Evolutionary conservation across 2,329 filamentous ascomycete genomes (phyloP).

Genomic region (Penicillium sp.): DNA sequence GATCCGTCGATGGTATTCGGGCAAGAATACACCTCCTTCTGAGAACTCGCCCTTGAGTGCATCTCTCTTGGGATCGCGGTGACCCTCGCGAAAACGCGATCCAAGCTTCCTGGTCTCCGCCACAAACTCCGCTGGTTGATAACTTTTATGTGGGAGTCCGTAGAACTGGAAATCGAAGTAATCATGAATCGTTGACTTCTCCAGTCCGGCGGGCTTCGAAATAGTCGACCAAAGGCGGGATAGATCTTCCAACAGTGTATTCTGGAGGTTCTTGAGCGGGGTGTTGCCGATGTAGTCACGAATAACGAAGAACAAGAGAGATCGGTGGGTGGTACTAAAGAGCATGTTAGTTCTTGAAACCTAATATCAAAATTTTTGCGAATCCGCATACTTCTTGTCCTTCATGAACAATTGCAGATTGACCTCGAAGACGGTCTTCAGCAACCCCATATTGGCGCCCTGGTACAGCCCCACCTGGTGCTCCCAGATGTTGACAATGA

Average conservation of each 20-base stretch:
- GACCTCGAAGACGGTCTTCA: constrained; percentile 99
- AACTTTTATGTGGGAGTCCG: constrained; percentile 90
- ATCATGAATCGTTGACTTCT: constrained; percentile 84
- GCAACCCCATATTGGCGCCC: constrained; percentile 94
- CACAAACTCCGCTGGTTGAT: constrained; percentile 87
- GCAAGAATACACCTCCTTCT: constrained; percentile 76
- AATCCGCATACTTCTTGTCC: constrained; percentile 69
- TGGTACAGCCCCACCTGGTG: constrained; percentile 97
- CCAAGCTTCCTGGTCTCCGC: constrained; percentile 75
- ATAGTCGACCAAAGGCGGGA: constrained; percentile 88
- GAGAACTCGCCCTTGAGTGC: constrained; percentile 64
- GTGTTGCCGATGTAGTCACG: constrained; percentile 93
- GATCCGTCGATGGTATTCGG: constrained; percentile 92
- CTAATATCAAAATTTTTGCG: neutral
- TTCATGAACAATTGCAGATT: constrained; percentile 96
- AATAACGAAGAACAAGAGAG: constrained; percentile 96
- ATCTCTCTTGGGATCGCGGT: constrained; percentile 61
- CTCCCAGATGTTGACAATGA: constrained; percentile 99
- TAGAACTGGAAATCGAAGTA: constrained; percentile 99
- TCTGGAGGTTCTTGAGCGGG: constrained; percentile 81
- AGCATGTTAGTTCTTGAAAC: constrained; percentile 11
- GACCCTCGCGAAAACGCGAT: constrained; percentile 74
- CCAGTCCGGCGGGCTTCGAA: constrained; percentile 83
- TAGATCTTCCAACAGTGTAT: constrained; percentile 85
- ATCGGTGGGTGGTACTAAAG: constrained; percentile 73